phyloP scores from a whole-genome alignment of 352 stramenopile species.

The Thraustochytrium sp. region DNA sequence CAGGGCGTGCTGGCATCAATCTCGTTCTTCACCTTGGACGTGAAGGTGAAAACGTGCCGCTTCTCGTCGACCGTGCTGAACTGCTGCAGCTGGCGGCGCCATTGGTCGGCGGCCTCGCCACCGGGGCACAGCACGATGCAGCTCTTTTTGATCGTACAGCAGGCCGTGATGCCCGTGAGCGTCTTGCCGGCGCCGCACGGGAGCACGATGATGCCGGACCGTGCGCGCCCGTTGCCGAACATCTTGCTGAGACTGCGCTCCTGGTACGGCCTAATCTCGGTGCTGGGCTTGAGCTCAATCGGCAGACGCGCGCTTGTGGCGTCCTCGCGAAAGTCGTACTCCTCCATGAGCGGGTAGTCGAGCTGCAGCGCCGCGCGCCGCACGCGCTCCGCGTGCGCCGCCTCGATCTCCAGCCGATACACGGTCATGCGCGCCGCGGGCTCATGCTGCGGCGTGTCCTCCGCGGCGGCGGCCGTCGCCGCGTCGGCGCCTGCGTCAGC shows the following conservation, averaged over 20 bases:
- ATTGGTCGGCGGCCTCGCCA: conserved; percentile 92
- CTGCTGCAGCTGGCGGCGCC: conserved; percentile 96
- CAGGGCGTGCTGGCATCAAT: conserved; percentile 49
- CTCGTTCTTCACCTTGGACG: conserved; percentile 62
- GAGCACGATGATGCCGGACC: conserved; percentile 97
- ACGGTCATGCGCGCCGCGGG: background rate
- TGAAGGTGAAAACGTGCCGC: conserved; percentile 52
- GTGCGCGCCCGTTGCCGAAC: conserved; percentile 96
- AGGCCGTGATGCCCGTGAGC: conserved; percentile 87
- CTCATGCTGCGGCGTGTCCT: background rate
- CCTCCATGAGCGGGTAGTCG: conserved; percentile 89
- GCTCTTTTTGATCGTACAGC: conserved; percentile 93
- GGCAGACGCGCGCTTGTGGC: conserved; percentile 50
- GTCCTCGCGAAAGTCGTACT: conserved; percentile 97
- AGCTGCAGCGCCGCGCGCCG: background rate
- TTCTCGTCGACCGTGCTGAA: conserved; percentile 79
- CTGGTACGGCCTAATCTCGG: conserved; percentile 93
- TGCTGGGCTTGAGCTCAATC: conserved; percentile 75
- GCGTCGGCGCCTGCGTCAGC: background rate
- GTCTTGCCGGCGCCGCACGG: conserved; percentile 93
- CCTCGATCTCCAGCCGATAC: conserved; percentile 6
- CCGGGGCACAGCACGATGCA: conserved; percentile 95
- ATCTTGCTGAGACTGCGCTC: conserved; percentile 98
- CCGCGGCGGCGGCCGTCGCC: background rate
- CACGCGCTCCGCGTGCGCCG: background rate